Evolutionary conservation across 768 basidiomycete species (phyloP).

Genomic region (Panaeolus cyanescens): DNA sequence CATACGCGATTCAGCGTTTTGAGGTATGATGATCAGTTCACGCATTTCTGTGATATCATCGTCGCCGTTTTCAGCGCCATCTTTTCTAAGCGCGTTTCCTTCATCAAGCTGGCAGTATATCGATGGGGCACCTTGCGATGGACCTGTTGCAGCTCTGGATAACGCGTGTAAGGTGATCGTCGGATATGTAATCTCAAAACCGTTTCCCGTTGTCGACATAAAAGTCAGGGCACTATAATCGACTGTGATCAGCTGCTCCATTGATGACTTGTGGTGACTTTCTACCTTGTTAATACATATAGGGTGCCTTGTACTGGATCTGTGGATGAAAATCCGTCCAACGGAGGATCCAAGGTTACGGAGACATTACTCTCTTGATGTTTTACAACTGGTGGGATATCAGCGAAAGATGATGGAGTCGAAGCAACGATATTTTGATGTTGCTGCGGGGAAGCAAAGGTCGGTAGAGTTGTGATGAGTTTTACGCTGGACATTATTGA

Average conservation of each 20-base stretch:
- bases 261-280: neutral
- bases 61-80: constrained; percentile 36
- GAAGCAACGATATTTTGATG: constrained; percentile 68
- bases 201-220: constrained; percentile 67
- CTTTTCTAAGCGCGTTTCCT: constrained; percentile 23
- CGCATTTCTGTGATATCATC: constrained; percentile 58
- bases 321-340: constrained; percentile 56
- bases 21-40: constrained; percentile 79
- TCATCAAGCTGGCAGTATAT: constrained; percentile 97
- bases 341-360: constrained; percentile 67
- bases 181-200: constrained; percentile 87
- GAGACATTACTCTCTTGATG: constrained; percentile 75
- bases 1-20: constrained; percentile 60
- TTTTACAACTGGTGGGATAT: constrained; percentile 82
- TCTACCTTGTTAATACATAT: constrained; percentile 85
- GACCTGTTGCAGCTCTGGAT: constrained; percentile 64
- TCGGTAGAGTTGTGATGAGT: constrained; percentile 36
- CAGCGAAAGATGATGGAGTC: constrained; percentile 82
- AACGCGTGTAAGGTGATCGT: constrained; percentile 93
- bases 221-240: constrained; percentile 66
- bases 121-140: constrained; percentile 35
- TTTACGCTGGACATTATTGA: constrained; percentile 40
- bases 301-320: constrained; percentile 65
- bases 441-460: constrained; percentile 56
- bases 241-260: constrained; percentile 11